phyloP scores from a whole-genome alignment of 106 monocot genomes.

The Dioscorea alata region DNA sequence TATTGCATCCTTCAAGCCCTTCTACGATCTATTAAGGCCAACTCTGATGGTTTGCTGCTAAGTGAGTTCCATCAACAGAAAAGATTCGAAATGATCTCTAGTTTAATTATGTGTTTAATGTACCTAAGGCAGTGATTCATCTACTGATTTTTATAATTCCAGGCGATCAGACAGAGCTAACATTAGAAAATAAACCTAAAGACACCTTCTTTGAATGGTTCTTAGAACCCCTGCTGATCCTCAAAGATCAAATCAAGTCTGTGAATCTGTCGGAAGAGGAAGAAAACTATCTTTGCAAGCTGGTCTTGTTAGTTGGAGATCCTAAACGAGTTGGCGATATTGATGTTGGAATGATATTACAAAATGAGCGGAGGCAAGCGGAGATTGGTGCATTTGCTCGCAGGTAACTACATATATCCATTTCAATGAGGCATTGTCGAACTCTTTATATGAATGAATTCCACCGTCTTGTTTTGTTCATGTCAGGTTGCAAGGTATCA shows the following conservation, averaged over 20 bases:
- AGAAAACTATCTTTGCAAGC: conserved; percentile 57
- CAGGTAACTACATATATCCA: conserved; percentile 34
- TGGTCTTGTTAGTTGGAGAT: conserved; percentile 62
- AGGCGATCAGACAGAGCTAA: conserved; percentile 75
- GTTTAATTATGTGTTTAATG: not conserved
- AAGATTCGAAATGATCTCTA: not conserved
- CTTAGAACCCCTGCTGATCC: conserved; percentile 80
- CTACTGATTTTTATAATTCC: not conserved
- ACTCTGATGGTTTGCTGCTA: conserved; percentile 45
- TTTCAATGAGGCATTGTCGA: not conserved
- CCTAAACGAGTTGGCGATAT: conserved; percentile 31
- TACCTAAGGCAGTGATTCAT: not conserved
- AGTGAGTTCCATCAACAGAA: conserved; percentile 23
- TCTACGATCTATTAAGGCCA: conserved; percentile 37
- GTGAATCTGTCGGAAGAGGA: conserved; percentile 67
- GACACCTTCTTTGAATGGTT: conserved; percentile 81
- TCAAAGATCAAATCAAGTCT: conserved; percentile 80
- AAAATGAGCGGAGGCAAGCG: conserved; percentile 46
- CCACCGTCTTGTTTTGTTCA: not conserved
- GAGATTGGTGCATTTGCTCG: conserved; percentile 83
- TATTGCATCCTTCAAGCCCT: conserved; percentile 52
- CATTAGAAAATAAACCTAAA: conserved; percentile 63
- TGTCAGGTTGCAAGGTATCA: conserved; percentile 75
- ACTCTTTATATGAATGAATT: too few relatives aligned
- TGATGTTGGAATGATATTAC: conserved; percentile 6